Evolutionary conservation across 768 basidiomycete species (phyloP), one percentile per base, ranked within the genome.

Genomic region (Auricularia sp.): DNA sequence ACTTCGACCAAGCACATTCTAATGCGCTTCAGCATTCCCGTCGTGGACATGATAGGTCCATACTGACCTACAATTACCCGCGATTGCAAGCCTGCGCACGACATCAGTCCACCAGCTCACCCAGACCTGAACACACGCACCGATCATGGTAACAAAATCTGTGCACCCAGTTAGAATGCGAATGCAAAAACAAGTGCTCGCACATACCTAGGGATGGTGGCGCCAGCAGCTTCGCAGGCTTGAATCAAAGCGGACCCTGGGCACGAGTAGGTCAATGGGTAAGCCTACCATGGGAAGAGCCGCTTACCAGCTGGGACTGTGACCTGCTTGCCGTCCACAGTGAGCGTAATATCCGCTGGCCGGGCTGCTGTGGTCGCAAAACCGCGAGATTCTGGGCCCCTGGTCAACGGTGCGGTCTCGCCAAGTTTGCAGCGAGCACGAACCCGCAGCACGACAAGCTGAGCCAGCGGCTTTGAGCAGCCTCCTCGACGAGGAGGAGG

Each of bases 1-100:
- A 99, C 96, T 77, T 99, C 97, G 45, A 99, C 97, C 62, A 99
- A 79, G 77, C 97, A 99, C 97, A 99, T 99, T 70, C 95, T 92
- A 67, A 3, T n/a, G 65, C 47, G 16, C 10, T 51, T 67, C 54
- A 68, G 37, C 34, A 33, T 16, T 42, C 13, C 10, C 5, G 24
- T 24, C 29, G 61, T 63, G 56, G 61, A 65, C 54, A 45, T 18
- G n/a, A 7, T 13, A 76, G 88, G 75, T 69, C 39, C 29, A 29
- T 29, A 42, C 39, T 42, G 39, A 91, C 91, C 92, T 90, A 79
- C 96, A 98, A 75, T 98, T 98, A 62, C 96, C 96, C 70, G 96
- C 96, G 72, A 98, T 95, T 61, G 95, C 94, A 33, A 98, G 85
- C 71, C 94, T 90, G 63, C 42, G 70, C 64, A 72, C 71, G 75